These are phyloP conservation scores for Cutaneotrichosporon sp. DNA, from an alignment of 1,284 basidiomycete species.

Conservation along the genomic window DNA sequence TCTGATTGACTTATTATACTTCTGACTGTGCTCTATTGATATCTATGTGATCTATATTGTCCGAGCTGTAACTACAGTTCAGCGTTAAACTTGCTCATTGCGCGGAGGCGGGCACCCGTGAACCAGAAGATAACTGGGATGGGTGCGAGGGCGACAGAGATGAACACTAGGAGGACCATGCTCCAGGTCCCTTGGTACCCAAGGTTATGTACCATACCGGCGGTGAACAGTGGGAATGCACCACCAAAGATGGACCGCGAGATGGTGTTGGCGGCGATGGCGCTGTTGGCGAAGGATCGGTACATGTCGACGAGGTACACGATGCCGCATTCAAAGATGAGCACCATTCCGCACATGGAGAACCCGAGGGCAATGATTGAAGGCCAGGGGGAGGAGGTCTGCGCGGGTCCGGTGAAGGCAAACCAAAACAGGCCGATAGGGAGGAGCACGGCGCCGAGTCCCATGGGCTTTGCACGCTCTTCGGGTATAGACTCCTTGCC, in stretches of 20 bases:
- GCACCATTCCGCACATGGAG: conserved; percentile 22
- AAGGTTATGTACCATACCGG: conserved; percentile 23
- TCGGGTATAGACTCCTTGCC: conserved; percentile 14
- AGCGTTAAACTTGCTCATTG: conserved; percentile 12
- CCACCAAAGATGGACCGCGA: conserved; percentile 17
- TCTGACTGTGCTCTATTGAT: neutral
- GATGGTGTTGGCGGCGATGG: conserved; percentile 28
- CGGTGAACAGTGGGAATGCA: conserved; percentile 22
- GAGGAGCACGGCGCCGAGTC: conserved; percentile 14
- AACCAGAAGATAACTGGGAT: conserved; percentile 19
- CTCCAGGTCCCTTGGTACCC: conserved; percentile 16
- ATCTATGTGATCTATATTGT: neutral
- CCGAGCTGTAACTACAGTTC: conserved; percentile 6
- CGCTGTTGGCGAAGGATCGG: conserved; percentile 20
- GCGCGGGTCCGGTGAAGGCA: conserved; percentile 25
- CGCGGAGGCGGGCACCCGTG: conserved; percentile 8
- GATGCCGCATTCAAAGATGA: conserved; percentile 22
- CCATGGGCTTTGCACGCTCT: conserved; percentile 23
- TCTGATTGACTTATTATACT: too few species aligned
- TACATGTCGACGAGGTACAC: conserved; percentile 22
- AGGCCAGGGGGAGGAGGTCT: conserved; percentile 15
- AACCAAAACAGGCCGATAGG: conserved; percentile 25
- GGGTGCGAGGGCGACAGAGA: conserved; percentile 14
- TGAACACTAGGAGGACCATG: conserved; percentile 17
- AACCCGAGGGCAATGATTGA: conserved; percentile 20